phyloP scores from a whole-genome alignment of 192 early-diverging fungal species.

The Coemansia sp. region DNA sequence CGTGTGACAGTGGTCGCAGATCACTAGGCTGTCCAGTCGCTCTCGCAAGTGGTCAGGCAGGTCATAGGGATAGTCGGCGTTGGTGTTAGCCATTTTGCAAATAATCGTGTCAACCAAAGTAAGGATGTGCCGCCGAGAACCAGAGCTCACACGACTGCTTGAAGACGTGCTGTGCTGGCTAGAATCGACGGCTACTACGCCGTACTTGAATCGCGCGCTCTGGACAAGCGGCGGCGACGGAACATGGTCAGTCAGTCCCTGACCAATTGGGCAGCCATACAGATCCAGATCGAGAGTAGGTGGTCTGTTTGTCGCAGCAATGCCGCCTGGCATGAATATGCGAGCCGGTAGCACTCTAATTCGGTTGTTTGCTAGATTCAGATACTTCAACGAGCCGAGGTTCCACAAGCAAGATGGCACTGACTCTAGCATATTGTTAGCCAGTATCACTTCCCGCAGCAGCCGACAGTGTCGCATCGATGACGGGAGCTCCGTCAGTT shows the following conservation, averaged over 20 bases:
- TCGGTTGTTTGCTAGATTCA: conserved; percentile 37
- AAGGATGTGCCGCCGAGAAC: conserved; percentile 7
- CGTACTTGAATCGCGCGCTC: conserved; percentile 22
- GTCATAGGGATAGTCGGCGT: conserved; percentile 13
- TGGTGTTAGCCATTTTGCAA: conserved; percentile 29
- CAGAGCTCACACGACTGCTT: neutral
- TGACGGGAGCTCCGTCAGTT: conserved; percentile 18
- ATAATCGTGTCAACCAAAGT: conserved; percentile 37
- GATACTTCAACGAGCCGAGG: conserved; percentile 10
- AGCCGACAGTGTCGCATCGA: conserved; percentile 30
- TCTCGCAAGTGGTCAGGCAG: conserved; percentile 41
- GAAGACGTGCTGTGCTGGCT: neutral
- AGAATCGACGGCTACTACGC: neutral
- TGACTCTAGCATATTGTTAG: conserved; percentile 16
- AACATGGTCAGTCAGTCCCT: conserved; percentile 10
- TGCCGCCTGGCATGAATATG: conserved; percentile 31
- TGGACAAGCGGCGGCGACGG: conserved; percentile 11
- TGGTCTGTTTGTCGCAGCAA: conserved; percentile 28
- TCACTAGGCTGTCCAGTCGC: conserved; percentile 17
- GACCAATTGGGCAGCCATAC: conserved; percentile 38
- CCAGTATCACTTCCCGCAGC: conserved; percentile 18
- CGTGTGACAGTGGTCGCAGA: conserved; percentile 39
- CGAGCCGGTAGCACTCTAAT: conserved; percentile 31
- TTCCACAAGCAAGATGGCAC: conserved; percentile 28
- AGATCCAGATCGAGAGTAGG: conserved; percentile 10